Conservation (phyloP, 352 stramenopile species). For the Pythium volutum region DNA sequence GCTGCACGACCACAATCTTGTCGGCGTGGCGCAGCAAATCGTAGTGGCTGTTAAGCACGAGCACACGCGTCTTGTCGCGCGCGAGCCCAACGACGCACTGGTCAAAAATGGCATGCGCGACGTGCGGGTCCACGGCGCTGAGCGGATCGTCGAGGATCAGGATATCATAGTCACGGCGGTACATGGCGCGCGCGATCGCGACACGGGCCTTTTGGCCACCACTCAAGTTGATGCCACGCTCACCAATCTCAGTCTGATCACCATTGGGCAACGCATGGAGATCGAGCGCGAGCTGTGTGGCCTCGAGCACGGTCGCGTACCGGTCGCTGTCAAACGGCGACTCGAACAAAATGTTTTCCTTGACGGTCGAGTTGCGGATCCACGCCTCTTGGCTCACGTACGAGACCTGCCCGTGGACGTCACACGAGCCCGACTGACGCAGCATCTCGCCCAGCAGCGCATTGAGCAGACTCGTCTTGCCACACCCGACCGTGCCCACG, state of each 20-base stretch:
- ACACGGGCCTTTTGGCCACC: constrained; percentile 40
- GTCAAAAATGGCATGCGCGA: constrained; percentile 39
- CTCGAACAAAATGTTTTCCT: constrained; percentile 41
- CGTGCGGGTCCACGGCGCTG: constrained; percentile 41
- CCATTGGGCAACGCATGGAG: constrained; percentile 63
- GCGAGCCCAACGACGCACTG: constrained; percentile 31
- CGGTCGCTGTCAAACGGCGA: constrained; percentile 23
- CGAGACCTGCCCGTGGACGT: constrained; percentile 28
- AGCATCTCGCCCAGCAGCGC: constrained; percentile 43
- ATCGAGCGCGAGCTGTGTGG: constrained; percentile 62
- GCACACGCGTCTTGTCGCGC: constrained; percentile 56
- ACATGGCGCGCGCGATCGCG: constrained; percentile 32
- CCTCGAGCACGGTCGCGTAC: constrained; percentile 44
- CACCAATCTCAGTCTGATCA: constrained; percentile 67
- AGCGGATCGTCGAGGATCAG: constrained; percentile 44
- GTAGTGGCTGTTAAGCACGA: constrained; percentile 70
- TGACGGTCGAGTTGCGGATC: constrained; percentile 38
- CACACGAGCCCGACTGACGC: constrained; percentile 20
- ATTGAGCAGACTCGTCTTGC: constrained; percentile 44
- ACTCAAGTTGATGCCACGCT: constrained; percentile 44
- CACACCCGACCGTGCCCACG: constrained; percentile 39
- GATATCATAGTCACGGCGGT: constrained; percentile 34
- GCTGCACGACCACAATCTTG: constrained; percentile 30
- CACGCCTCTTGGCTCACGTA: constrained; percentile 40
- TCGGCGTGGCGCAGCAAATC: constrained; percentile 28